Base-by-base conservation (phyloP, 1,284 basidiomycete genomes). In the Puccinia triticina region DNA sequence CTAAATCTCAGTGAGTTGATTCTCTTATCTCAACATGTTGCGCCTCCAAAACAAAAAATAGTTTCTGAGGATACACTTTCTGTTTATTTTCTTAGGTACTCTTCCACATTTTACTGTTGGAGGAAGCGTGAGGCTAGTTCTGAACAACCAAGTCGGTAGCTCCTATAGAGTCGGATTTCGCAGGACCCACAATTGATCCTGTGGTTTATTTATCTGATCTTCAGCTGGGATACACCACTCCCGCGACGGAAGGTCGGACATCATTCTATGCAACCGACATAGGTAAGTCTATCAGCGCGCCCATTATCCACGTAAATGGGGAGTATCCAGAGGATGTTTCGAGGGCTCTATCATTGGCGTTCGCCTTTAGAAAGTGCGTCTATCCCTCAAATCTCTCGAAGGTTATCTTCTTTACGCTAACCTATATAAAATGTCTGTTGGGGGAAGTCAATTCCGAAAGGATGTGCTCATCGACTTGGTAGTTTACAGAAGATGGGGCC, bases 261-360 rank as follows among this genome's bases (percentile, higher is more conserved):
- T 94, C 93, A 0, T 86, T 93, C 48, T 96, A 96, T 85, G 94
- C 93, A 83, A 94, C 94, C 0, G 94, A 96, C 86, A 89, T 94
- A 48, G 93, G 92, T 5, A 96, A 96, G 88, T 93, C 93, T 90
- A 92, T 95, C 85, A 93, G 93, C 83, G 92, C 93, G 0, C 94
- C 94, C 0, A 91, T 96, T 21, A 86, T 96, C n/a, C 94, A 96
- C 84, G 94, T 95, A 83, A 96, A 96, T 85, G 94, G 94, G 8
- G 94, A 96, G 86, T 88, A 93, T 86, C 93, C 93, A 0, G 50
- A 84, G 92, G 93, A 94, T 84, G 93, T 95, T 12, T 90, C 91
- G 8, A 89, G 92, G 3, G 93, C 93, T 1, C 89, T 94, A 85
- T 91, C 93, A 83, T 90, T 92, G 14, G 94, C 93, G 0, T 37